Percentiles rank a stretch among this genome's conserved stretches.
phyloP scores from a whole-genome alignment of 2,329 filamentous ascomycete genomes.

The Penicillium rolfsii region DNA sequence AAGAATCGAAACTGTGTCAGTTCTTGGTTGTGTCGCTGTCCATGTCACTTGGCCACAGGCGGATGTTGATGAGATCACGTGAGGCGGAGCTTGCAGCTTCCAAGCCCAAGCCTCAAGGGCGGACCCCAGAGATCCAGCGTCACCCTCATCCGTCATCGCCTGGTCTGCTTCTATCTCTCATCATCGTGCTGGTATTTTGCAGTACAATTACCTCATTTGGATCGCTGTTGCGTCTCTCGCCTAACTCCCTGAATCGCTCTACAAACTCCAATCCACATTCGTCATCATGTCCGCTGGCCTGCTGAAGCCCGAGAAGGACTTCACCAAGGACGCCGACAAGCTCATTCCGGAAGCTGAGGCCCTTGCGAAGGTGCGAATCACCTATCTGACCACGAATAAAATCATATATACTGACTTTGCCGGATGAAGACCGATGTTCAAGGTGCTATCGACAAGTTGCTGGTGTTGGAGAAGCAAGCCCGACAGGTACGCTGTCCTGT shows the following conservation, averaged over 20 bases:
- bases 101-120: conserved; percentile 30
- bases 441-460: conserved; percentile 89
- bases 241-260: not conserved
- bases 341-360: conserved; percentile 87
- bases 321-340: conserved; percentile 92
- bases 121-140: conserved; percentile 28
- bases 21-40: not conserved
- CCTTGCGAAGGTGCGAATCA: conserved; percentile 72
- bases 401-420: conserved; percentile 26
- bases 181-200: conserved; percentile 6
- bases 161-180: conserved; percentile 7
- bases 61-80: conserved; percentile 32
- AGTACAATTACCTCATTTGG: not conserved
- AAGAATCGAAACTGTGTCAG: not conserved
- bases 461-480: conserved; percentile 91
- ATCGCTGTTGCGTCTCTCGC: not conserved
- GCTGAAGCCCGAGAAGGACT: conserved; percentile 97
- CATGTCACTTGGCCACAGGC: not conserved
- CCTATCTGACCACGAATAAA: not conserved
- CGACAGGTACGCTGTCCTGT: conserved; percentile 69
- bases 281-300: conserved; percentile 77
- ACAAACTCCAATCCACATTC: conserved; percentile 24
- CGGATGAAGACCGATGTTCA: conserved; percentile 66
- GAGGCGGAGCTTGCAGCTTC: conserved; percentile 34
- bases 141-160: conserved; percentile 20